Evolutionary conservation across 139 green algal species (phyloP).

Genomic region (Zygnema cylindricum): DNA sequence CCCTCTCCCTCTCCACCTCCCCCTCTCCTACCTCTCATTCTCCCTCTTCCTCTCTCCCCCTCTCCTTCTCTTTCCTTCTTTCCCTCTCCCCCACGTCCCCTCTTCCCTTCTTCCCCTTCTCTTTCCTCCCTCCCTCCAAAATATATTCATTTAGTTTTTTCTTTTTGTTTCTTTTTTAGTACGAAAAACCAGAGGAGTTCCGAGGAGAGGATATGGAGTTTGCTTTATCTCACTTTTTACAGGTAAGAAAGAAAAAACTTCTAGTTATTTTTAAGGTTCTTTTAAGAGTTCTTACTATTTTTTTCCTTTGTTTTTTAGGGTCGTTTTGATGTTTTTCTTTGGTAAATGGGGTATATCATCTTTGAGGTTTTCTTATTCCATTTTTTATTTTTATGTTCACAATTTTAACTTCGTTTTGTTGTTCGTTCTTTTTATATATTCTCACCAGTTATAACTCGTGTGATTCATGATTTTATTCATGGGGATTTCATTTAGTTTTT

Average conservation of each 20-base stretch:
- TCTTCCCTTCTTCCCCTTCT: too few species aligned
- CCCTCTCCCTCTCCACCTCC: too few species aligned
- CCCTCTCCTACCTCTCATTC: too few species aligned
- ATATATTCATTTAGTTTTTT: too few species aligned
- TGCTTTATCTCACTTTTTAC: constrained; percentile 3
- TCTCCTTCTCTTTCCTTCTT: not conserved
- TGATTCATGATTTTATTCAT: too few species aligned
- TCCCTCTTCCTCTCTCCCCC: not conserved
- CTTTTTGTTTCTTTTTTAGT: not conserved
- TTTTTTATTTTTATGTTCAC: not conserved
- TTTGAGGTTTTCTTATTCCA: not conserved
- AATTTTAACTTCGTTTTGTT: not conserved
- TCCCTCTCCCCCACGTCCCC: too few species aligned
- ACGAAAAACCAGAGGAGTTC: not conserved
- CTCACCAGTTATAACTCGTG: too few species aligned
- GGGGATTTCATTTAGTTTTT: too few species aligned
- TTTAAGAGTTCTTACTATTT: not conserved
- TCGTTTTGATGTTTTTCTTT: not conserved
- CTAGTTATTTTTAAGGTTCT: not conserved
- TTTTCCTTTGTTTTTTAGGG: not conserved
- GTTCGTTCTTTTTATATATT: not conserved
- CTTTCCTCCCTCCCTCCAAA: not conserved
- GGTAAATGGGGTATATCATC: not conserved
- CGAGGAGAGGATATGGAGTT: constrained; percentile 26
- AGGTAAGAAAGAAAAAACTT: too few species aligned